Base-by-base conservation (phyloP, 78 protist genomes). In the Anaeramoeba flamelloides region DNA sequence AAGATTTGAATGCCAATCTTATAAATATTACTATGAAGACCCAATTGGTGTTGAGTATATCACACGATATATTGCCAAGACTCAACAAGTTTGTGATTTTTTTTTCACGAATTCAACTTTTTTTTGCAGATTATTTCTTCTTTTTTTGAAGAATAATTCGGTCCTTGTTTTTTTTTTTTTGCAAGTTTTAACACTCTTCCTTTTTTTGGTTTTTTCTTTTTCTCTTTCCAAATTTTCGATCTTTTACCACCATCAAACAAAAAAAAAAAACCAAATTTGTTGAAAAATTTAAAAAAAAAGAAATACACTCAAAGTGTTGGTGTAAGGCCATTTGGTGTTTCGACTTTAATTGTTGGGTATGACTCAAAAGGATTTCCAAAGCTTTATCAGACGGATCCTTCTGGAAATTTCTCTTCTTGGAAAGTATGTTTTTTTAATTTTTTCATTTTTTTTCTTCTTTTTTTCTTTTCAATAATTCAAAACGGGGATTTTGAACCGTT, bases 301-400 rank as follows among this genome's bases (percentile, higher is more conserved):
- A 85, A 86, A 32, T 96, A 93, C 91, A 97, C 99, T 4, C 99
- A 96, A 79, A 77, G 92, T 74, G 96, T 95, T 65, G 99, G 99
- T 17, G 92, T 90, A 75, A 89, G 99, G 17, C 99, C 99, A 26
- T 96, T 95, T 76, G 99, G 99, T 36, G 88, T 98, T 38, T 87
- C 97, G 22, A 87, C 94, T 2, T 86, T 98, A 41, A 90, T 98
- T 39, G 90, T 89, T 12, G 99, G 99, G 38, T 91, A 92, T 64
- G 95, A 94, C 81, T 31, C 33, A 33, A 53, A 82, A 3, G 8
- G 33, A 12, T 76, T 83, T n/a, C 94, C 96, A 36, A 86, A 64
- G 34, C 90, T 97, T 36, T 97, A 79, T 82, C 91, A 92, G 85
- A 97, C 99, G 0, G 98, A 95, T 39, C 99, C 99, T 38, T 85